These are phyloP conservation scores for Mortierella hygrophila DNA, from an alignment of 192 early-diverging fungal genomes.

Conservation along the genomic window DNA sequence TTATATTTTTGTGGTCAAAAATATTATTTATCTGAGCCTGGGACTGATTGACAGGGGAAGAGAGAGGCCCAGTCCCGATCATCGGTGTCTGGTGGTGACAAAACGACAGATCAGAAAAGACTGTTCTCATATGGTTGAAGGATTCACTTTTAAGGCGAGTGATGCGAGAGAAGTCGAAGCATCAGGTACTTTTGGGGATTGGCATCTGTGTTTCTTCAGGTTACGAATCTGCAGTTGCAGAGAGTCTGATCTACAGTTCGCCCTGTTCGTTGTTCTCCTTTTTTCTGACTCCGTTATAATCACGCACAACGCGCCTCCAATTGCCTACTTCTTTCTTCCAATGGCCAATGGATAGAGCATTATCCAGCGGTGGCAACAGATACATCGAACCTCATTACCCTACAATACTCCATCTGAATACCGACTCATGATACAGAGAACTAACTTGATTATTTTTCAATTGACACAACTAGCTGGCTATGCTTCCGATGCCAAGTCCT, in stretches of 20 bases:
- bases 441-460: neutral
- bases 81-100: neutral
- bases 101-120: neutral
- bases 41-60: neutral
- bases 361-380: neutral
- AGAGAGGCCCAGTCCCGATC: constrained; percentile 15
- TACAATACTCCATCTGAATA: neutral
- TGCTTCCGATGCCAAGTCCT: constrained; percentile 70
- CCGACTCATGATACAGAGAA: neutral
- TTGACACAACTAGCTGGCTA: constrained; percentile 57
- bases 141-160: neutral
- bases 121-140: neutral
- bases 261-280: neutral
- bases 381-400: neutral
- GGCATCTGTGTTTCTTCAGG: neutral
- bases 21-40: constrained; percentile 44
- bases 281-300: neutral
- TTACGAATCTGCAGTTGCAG: neutral
- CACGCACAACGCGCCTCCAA: neutral
- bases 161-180: neutral
- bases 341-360: neutral
- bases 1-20: constrained; percentile 32
- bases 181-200: neutral
- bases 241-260: neutral
- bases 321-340: neutral